These are phyloP conservation scores for Arthonia radiata DNA, from an alignment of 495 filamentous ascomycete genomes.

Conservation along the genomic window DNA sequence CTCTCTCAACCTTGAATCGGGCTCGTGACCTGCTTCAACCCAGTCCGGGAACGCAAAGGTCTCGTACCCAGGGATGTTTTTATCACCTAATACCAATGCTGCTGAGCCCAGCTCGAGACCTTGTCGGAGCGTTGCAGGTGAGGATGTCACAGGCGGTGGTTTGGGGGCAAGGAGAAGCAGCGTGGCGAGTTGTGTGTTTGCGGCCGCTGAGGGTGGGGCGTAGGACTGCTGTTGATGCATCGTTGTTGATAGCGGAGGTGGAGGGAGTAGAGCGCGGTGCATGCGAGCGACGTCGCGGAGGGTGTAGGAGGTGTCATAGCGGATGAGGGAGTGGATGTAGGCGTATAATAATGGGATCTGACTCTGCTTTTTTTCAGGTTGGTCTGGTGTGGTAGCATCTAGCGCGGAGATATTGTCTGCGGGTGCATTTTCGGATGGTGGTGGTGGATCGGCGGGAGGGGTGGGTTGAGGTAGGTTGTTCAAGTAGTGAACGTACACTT, in stretches of 20 bases:
- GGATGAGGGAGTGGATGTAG: constrained; percentile 59
- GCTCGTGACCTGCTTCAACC: constrained; percentile 61
- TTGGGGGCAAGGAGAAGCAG: constrained; percentile 83
- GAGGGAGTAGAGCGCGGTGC: constrained; percentile 66
- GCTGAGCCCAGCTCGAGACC: constrained; percentile 58
- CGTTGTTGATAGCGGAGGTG: too few relatives aligned
- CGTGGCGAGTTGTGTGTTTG: constrained; percentile 72
- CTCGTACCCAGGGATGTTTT: constrained; percentile 51
- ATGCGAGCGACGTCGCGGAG: constrained; percentile 72
- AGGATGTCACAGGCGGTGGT: constrained; percentile 66
- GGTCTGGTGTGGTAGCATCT: constrained; percentile 1
- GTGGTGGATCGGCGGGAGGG: constrained; percentile 2
- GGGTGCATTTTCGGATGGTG: constrained; percentile 7
- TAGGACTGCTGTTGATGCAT: too few relatives aligned
- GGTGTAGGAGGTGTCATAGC: constrained; percentile 88
- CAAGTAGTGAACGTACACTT: constrained; percentile 76
- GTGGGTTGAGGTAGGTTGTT: constrained; percentile 22
- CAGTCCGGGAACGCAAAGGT: constrained; percentile 59
- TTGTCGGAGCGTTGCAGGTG: constrained; percentile 55
- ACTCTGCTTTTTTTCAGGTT: not conserved
- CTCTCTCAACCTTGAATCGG: constrained; percentile 46
- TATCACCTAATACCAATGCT: constrained; percentile 58
- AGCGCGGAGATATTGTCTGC: constrained; percentile 9
- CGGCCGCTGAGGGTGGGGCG: constrained; percentile 38
- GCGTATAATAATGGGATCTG: constrained; percentile 55